phyloP scores from a whole-genome alignment of 2,329 filamentous ascomycete genomes.

The Calonectria hongkongensis region DNA sequence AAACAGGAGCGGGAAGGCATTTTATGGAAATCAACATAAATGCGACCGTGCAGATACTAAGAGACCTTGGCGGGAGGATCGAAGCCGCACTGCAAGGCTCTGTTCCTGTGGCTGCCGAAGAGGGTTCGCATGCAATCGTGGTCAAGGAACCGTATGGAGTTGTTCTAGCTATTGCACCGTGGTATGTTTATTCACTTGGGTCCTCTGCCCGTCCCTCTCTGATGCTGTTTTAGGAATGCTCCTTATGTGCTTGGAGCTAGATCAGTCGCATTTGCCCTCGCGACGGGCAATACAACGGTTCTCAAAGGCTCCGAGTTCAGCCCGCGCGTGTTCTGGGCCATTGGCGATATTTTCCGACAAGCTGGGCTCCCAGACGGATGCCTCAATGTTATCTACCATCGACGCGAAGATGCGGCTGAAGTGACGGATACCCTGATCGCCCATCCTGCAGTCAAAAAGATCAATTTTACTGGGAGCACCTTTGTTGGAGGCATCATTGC shows the following conservation, averaged over 20 bases:
- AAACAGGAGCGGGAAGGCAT: slow-evolving; percentile 62
- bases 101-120: slow-evolving; percentile 57
- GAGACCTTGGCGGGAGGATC: slow-evolving; percentile 64
- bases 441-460: slow-evolving; percentile 80
- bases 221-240: slow-evolving; percentile 19
- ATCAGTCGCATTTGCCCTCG: slow-evolving; percentile 21
- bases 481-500: slow-evolving; percentile 83
- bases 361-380: slow-evolving; percentile 85
- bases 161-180: slow-evolving; percentile 86
- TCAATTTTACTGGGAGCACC: slow-evolving; percentile 90
- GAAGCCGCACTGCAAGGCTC: slow-evolving; percentile 57
- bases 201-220: not conserved
- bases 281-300: slow-evolving; percentile 79
- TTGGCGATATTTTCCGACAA: slow-evolving; percentile 78
- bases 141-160: slow-evolving; percentile 74
- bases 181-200: slow-evolving; percentile 68
- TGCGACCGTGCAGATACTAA: slow-evolving; percentile 58
- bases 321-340: slow-evolving; percentile 76
- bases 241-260: slow-evolving; percentile 15
- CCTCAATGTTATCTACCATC: slow-evolving; percentile 81
- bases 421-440: slow-evolving; percentile 81
- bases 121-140: slow-evolving; percentile 72
- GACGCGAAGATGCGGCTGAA: slow-evolving; percentile 78
- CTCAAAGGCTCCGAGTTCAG: slow-evolving; percentile 82
- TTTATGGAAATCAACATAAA: slow-evolving; percentile 64